Evolutionary conservation across 2,329 filamentous ascomycete species (phyloP).

Genomic region (Kalmusia sp.): DNA sequence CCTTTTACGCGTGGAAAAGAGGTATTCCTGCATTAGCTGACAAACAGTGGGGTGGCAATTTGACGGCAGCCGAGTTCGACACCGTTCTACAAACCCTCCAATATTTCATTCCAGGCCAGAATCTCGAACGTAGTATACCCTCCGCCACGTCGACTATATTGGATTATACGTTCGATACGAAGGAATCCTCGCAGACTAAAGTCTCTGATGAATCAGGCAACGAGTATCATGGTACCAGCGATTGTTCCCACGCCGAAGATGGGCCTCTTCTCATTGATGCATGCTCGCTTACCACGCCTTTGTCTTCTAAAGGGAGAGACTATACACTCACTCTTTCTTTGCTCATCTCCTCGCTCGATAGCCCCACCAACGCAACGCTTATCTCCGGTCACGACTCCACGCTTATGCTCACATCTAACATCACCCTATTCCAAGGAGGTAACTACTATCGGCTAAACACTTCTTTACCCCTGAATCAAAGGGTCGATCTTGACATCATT

Average conservation of each 20-base stretch:
- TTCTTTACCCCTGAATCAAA: slow-evolving; percentile 46
- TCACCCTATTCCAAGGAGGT: slow-evolving; percentile 49
- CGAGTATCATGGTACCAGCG: slow-evolving; percentile 49
- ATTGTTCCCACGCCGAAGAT: slow-evolving; percentile 41
- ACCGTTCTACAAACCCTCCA: slow-evolving; percentile 50
- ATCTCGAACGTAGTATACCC: slow-evolving; percentile 45
- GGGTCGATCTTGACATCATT: slow-evolving; percentile 46
- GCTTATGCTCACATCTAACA: slow-evolving; percentile 44
- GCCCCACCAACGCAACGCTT: slow-evolving; percentile 47
- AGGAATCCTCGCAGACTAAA: slow-evolving; percentile 1
- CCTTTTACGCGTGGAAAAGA: slow-evolving; percentile 50
- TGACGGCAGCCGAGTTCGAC: slow-evolving; percentile 44
- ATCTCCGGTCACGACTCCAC: slow-evolving; percentile 54
- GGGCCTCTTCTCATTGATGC: slow-evolving; percentile 41
- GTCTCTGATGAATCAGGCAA: slow-evolving; percentile 51
- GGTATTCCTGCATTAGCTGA: slow-evolving; percentile 50
- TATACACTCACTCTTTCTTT: slow-evolving; percentile 61
- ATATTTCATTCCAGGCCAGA: slow-evolving; percentile 48
- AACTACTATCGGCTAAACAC: slow-evolving; percentile 52
- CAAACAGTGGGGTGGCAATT: slow-evolving; percentile 49
- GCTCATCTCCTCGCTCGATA: slow-evolving; percentile 28
- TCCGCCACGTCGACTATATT: slow-evolving; percentile 48
- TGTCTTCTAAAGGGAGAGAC: slow-evolving; percentile 62
- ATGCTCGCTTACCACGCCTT: slow-evolving; percentile 56
- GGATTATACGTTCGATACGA: slow-evolving; percentile 40